Percentiles rank a stretch among this genome's conserved stretches.
Conservation (phyloP, 2,329 filamentous ascomycete species). For the Cladosporium oxysporum region DNA sequence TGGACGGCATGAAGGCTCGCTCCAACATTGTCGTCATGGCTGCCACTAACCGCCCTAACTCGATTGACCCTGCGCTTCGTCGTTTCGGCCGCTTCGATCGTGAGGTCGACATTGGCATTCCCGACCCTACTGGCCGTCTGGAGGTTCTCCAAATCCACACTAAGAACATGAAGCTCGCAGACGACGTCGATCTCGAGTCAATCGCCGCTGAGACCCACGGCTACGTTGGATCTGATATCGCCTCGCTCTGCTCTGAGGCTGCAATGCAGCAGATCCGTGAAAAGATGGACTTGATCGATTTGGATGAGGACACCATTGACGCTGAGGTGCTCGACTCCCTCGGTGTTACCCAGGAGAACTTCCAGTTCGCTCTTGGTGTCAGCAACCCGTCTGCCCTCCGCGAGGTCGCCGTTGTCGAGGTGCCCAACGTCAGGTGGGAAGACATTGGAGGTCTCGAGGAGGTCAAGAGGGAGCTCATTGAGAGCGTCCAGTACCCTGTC, state of each 20-base stretch:
- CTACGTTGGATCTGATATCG: conserved; percentile 98
- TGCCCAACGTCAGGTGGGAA: conserved; percentile 99
- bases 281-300: conserved; percentile 99
- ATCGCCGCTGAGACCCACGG: conserved; percentile 98
- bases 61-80: conserved; percentile 94
- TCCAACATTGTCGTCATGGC: conserved; percentile 99
- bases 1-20: conserved; percentile 99
- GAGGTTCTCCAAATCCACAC: conserved; percentile 99
- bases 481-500: conserved; percentile 98
- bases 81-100: conserved; percentile 99
- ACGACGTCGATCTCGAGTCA: conserved; percentile 94
- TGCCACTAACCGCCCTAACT: conserved; percentile 97
- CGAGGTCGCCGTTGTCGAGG: conserved; percentile 98
- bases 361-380: conserved; percentile 95
- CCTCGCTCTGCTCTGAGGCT: conserved; percentile 96
- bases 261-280: conserved; percentile 99
- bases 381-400: conserved; percentile 98
- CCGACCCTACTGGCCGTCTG: conserved; percentile 94
- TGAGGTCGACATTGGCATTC: conserved; percentile 97
- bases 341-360: conserved; percentile 99
- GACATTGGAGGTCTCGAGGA: conserved; percentile 97
- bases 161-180: conserved; percentile 99
- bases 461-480: conserved; percentile 99
- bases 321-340: conserved; percentile 97
- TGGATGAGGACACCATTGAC: conserved; percentile 98